Conservation (phyloP, 306 rosid species). For the Geum urbanum region DNA sequence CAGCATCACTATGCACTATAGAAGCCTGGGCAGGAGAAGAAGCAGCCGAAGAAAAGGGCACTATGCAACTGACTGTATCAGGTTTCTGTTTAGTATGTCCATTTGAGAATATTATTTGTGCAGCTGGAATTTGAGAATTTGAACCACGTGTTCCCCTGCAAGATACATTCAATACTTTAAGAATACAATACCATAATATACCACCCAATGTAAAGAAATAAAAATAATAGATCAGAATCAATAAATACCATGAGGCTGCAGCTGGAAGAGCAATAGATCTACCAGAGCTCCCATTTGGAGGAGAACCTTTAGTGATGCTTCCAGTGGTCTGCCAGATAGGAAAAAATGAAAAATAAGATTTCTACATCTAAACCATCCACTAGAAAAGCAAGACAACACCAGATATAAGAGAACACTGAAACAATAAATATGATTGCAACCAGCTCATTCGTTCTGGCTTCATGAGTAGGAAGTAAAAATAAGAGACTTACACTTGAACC, state of each 20-base stretch:
- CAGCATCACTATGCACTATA: conserved; percentile 36
- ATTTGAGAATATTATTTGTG: conserved; percentile 40
- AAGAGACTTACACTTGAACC: conserved; percentile 54
- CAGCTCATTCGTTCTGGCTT: background rate
- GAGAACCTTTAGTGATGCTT: conserved; percentile 46
- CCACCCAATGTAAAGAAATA: conserved; percentile 7
- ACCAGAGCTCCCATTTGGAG: conserved; percentile 64
- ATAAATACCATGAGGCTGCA: conserved; percentile 66
- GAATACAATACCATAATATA: conserved; percentile 17
- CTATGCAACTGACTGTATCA: conserved; percentile 40
- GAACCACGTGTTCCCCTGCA: conserved; percentile 67
- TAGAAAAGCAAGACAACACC: background rate
- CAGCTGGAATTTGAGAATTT: conserved; percentile 41
- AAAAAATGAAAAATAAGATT: conserved; percentile 15
- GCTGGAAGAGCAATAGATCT: conserved; percentile 57
- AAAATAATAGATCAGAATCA: background rate
- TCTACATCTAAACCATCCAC: background rate
- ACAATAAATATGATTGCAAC: background rate
- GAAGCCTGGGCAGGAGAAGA: conserved; percentile 36
- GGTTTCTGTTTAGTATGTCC: conserved; percentile 50
- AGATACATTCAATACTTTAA: conserved; percentile 15
- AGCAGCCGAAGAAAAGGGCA: conserved; percentile 50
- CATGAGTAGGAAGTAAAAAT: background rate
- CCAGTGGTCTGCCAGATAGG: conserved; percentile 48
- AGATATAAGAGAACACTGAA: background rate